Evolutionary conservation across 441 rosid genomes (phyloP).

Genomic region (Populus hybrid): DNA sequence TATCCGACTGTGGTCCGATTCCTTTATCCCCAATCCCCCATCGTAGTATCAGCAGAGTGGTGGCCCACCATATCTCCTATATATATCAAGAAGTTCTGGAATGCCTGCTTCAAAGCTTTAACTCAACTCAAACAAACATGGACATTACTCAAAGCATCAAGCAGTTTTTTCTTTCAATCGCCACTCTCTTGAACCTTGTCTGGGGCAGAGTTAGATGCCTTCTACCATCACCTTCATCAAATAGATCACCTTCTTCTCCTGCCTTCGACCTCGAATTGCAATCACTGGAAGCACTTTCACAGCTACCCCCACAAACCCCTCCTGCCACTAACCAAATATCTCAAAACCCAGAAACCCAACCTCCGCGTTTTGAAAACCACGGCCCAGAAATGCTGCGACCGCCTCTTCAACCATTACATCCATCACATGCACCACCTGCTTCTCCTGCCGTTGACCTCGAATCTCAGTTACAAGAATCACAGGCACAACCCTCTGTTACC

Average conservation of each 20-base stretch:
- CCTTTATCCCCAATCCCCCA: neutral
- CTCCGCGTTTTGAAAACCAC: no score
- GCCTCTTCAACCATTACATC: no score
- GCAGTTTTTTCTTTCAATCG: neutral
- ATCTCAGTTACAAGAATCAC: no score
- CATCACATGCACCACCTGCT: no score
- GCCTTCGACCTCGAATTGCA: neutral
- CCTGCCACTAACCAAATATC: no score
- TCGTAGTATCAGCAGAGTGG: no score
- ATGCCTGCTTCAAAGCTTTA: neutral
- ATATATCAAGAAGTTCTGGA: no score
- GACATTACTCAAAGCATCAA: neutral
- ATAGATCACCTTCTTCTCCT: neutral
- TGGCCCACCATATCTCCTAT: neutral
- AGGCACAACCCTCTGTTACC: no score
- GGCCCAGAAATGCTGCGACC: no score
- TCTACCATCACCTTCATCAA: neutral
- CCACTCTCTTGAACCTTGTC: neutral
- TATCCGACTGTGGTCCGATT: no score
- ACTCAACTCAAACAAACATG: neutral
- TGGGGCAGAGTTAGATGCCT: neutral
- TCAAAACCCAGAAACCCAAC: no score
- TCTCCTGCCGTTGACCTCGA: no score
- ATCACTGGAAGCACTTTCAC: neutral
- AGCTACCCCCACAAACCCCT: neutral